phyloP scores from a whole-genome alignment of 371 early-diverging fungal species.

The Mortierella sp. region DNA sequence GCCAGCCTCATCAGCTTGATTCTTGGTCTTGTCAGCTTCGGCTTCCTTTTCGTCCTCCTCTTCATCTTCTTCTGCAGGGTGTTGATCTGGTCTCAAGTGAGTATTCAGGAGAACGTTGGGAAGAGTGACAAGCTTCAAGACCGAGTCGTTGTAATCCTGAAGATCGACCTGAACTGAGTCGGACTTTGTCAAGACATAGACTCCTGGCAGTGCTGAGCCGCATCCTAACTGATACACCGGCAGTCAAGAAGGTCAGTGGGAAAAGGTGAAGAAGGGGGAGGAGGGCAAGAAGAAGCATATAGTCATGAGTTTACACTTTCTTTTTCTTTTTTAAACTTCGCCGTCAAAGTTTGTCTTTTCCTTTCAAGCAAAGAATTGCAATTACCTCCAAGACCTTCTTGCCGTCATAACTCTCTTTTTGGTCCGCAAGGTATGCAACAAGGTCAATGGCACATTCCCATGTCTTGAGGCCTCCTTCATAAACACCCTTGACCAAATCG shows the following conservation, averaged over 20 bases:
- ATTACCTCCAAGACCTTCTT: constrained; percentile 75
- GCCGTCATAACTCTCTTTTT: constrained; percentile 55
- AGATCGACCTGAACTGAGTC: constrained; percentile 75
- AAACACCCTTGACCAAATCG: constrained; percentile 88
- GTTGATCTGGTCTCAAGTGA: constrained; percentile 54
- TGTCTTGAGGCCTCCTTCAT: constrained; percentile 96
- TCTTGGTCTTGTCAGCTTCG: constrained; percentile 18
- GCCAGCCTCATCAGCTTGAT: constrained; percentile 41
- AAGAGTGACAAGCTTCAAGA: constrained; percentile 85
- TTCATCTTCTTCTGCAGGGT: constrained; percentile 36
- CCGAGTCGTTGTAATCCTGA: constrained; percentile 93
- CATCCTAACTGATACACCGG: constrained; percentile 81
- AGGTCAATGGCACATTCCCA: constrained; percentile 96
- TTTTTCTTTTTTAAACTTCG: too few relatives aligned
- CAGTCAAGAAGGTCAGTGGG: not conserved
- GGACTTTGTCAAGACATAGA: constrained; percentile 72
- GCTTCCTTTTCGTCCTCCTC: constrained; percentile 48
- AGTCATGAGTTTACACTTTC: too few relatives aligned
- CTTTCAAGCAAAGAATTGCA: too few relatives aligned
- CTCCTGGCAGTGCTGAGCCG: constrained; percentile 88
- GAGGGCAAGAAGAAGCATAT: constrained; percentile 4
- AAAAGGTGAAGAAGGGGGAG: not conserved
- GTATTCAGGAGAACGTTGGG: constrained; percentile 92
- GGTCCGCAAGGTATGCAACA: constrained; percentile 69
- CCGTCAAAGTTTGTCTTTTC: not conserved